Evolutionary conservation across 768 basidiomycete genomes (phyloP).

Genomic region (Hygrophoropsis aurantiaca): DNA sequence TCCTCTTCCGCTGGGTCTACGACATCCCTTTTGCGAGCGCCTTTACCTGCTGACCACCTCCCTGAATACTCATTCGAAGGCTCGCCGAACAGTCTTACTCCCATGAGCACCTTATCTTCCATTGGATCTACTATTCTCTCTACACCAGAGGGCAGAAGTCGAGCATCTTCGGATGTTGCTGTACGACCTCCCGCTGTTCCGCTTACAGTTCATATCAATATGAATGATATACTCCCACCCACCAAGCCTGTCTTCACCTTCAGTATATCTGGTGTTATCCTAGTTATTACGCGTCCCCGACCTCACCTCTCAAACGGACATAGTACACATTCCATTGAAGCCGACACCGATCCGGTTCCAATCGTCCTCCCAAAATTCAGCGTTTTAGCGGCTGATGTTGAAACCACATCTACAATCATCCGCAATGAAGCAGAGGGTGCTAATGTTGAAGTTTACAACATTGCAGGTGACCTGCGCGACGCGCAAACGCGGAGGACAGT

Average conservation of each 20-base stretch:
- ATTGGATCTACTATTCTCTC: slow-evolving; percentile 31
- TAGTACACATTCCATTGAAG: slow-evolving; percentile 19
- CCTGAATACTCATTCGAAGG: slow-evolving; percentile 78
- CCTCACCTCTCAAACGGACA: slow-evolving; percentile 20
- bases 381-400: slow-evolving; percentile 64
- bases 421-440: slow-evolving; percentile 55
- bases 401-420: slow-evolving; percentile 56
- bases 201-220: slow-evolving; percentile 75
- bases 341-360: slow-evolving; percentile 43
- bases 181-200: slow-evolving; percentile 54
- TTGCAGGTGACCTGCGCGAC: slow-evolving; percentile 55
- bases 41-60: slow-evolving; percentile 62
- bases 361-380: slow-evolving; percentile 67
- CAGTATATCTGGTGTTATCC: slow-evolving; percentile 61
- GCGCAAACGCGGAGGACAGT: slow-evolving; percentile 65
- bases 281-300: slow-evolving; percentile 50
- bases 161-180: slow-evolving; percentile 35
- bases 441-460: slow-evolving; percentile 62
- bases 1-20: slow-evolving; percentile 38
- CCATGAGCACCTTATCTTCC: slow-evolving; percentile 41
- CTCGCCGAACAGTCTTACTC: slow-evolving; percentile 49
- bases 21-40: slow-evolving; percentile 71
- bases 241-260: slow-evolving; percentile 66
- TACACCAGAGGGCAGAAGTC: slow-evolving; percentile 34
- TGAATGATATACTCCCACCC: slow-evolving; percentile 72